phyloP scores from a whole-genome alignment of 73 alveolate genomes.

The Halteria grandinella region DNA sequence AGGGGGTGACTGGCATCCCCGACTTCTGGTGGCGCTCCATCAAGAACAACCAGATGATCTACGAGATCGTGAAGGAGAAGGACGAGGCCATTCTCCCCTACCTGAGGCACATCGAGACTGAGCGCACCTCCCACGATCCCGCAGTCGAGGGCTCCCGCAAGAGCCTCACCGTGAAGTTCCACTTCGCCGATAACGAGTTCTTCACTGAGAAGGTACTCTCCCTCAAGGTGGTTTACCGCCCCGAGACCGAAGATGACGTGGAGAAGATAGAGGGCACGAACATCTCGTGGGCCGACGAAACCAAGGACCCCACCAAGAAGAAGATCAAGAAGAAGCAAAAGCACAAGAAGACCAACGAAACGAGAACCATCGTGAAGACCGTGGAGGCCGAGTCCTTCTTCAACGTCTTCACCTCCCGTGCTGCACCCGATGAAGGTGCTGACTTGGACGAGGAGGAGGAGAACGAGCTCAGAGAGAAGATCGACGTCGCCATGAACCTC shows the following conservation, averaged over 20 bases:
- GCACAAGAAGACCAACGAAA: slow-evolving; percentile 60
- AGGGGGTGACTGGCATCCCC: slow-evolving; percentile 54
- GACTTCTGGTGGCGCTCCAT: slow-evolving; percentile 70
- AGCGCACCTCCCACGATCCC: too few relatives aligned
- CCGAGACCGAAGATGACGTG: slow-evolving; percentile 78
- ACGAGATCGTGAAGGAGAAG: slow-evolving; percentile 55
- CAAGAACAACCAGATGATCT: slow-evolving; percentile 52
- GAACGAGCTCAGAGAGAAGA: slow-evolving; percentile 9
- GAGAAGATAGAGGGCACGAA: slow-evolving; percentile 75
- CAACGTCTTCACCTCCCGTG: slow-evolving; percentile 33
- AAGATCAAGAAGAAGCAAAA: slow-evolving; percentile 60
- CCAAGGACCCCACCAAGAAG: slow-evolving; percentile 58
- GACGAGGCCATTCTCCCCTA: slow-evolving; percentile 55
- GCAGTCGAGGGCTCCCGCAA: slow-evolving; percentile 67
- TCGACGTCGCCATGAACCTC: slow-evolving; percentile 45
- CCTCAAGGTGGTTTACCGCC: slow-evolving; percentile 32
- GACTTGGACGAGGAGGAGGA: slow-evolving; percentile 44
- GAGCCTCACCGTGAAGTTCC: slow-evolving; percentile 77
- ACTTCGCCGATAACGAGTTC: slow-evolving; percentile 89
- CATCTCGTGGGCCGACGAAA: slow-evolving; percentile 49
- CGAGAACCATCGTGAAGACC: slow-evolving; percentile 68
- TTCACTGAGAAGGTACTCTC: slow-evolving; percentile 52
- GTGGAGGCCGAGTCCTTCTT: slow-evolving; percentile 62
- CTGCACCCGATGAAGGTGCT: slow-evolving; percentile 40
- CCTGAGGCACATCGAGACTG: slow-evolving; percentile 38